phyloP scores from a whole-genome alignment of 495 filamentous ascomycete genomes.

The Daldinia childiae region DNA sequence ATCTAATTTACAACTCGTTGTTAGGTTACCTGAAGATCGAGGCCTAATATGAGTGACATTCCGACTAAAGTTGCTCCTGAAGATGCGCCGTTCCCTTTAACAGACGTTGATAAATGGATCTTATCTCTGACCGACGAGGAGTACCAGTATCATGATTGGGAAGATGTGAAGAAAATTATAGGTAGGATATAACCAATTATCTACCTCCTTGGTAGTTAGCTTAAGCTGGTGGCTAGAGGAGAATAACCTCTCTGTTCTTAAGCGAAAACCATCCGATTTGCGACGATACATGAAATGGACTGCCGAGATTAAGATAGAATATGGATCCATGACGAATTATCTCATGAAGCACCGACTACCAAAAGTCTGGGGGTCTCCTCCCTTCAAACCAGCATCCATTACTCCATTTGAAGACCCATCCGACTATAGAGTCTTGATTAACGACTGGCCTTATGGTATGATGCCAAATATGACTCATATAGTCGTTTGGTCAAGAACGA shows the following conservation, averaged over 20 bases:
- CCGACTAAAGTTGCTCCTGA: slow-evolving; percentile 25
- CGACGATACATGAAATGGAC: slow-evolving; percentile 86
- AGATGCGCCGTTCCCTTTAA: slow-evolving; percentile 68
- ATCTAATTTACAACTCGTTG: background rate
- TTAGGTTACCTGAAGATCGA: background rate
- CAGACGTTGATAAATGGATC: slow-evolving; percentile 70
- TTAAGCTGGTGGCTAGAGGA: slow-evolving; percentile 29
- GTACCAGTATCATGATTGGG: slow-evolving; percentile 73
- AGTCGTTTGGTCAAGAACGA: slow-evolving; percentile 70
- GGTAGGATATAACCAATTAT: slow-evolving; percentile 57
- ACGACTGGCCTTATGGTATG: slow-evolving; percentile 93
- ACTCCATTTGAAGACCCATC: slow-evolving; percentile 73
- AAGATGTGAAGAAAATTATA: slow-evolving; percentile 71
- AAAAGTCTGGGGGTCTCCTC: slow-evolving; percentile 67
- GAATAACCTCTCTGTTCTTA: slow-evolving; percentile 79
- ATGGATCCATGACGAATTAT: slow-evolving; percentile 81
- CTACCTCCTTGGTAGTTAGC: slow-evolving; percentile 2
- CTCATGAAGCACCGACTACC: slow-evolving; percentile 75
- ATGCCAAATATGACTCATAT: slow-evolving; percentile 75
- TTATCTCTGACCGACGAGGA: slow-evolving; percentile 76
- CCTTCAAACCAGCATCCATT: slow-evolving; percentile 60
- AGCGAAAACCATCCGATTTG: slow-evolving; percentile 84
- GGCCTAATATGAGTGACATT: slow-evolving; percentile 30
- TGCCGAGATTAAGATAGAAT: slow-evolving; percentile 70
- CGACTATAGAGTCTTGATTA: slow-evolving; percentile 80